phyloP scores from a whole-genome alignment of 2,329 filamentous ascomycete species.

The Berkeleyomyces rouxiae region DNA sequence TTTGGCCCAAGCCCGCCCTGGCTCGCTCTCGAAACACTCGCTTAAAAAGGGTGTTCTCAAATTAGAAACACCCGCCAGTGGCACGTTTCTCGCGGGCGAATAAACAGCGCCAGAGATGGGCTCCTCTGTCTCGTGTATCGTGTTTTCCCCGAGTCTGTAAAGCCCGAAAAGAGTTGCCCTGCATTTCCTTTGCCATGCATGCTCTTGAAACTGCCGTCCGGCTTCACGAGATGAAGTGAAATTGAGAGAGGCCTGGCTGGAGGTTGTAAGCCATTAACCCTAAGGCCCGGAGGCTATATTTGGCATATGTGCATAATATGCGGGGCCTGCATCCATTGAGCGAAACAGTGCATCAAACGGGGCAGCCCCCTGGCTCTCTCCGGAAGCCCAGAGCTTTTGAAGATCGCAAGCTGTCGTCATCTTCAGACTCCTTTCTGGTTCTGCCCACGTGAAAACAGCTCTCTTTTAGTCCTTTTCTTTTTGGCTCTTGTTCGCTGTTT shows the following conservation, averaged over 20 bases:
- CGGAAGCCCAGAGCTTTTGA: background rate
- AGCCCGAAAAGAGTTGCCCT: too few relatives aligned
- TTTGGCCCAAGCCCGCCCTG: background rate
- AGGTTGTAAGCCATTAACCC: background rate
- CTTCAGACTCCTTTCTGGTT: background rate
- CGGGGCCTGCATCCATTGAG: background rate
- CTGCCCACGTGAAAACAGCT: background rate
- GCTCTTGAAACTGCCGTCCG: too few relatives aligned
- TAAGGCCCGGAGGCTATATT: background rate
- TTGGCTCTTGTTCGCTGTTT: background rate
- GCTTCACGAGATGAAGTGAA: too few relatives aligned
- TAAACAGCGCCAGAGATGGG: too few relatives aligned
- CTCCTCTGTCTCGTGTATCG: too few relatives aligned
- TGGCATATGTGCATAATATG: background rate
- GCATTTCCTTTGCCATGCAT: too few relatives aligned
- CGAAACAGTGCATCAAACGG: slow-evolving; percentile 1
- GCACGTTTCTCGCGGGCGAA: too few relatives aligned
- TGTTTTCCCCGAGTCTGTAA: background rate
- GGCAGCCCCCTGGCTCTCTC: background rate
- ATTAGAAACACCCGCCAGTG: background rate
- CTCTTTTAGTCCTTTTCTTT: background rate
- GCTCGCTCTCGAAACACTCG: background rate
- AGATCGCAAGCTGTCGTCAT: background rate
- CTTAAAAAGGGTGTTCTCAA: background rate
- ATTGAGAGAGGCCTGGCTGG: too few relatives aligned